phyloP scores from a whole-genome alignment of 1,284 basidiomycete species.

The Boletellus sp. region DNA sequence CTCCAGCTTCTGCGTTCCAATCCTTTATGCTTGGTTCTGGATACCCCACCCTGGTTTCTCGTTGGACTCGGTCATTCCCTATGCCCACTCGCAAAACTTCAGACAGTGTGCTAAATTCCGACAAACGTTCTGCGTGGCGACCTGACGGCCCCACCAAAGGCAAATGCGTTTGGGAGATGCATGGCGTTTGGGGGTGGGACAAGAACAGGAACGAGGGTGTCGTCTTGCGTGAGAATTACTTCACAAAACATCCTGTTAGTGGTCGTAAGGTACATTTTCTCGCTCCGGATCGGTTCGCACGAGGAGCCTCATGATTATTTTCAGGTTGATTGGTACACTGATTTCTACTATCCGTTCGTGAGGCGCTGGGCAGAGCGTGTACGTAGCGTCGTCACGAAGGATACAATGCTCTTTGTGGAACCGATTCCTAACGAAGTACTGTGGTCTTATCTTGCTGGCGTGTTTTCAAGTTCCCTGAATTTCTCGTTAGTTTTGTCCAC shows the following conservation, averaged over 20 bases:
- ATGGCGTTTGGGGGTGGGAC: slow-evolving; percentile 94
- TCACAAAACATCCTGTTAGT: slow-evolving; percentile 63
- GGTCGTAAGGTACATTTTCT: slow-evolving; percentile 49
- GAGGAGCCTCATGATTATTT: neutral
- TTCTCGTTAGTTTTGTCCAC: slow-evolving; percentile 64
- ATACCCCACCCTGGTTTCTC: slow-evolving; percentile 66
- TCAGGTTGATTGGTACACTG: slow-evolving; percentile 78
- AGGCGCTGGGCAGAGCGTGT: slow-evolving; percentile 71
- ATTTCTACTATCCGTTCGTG: slow-evolving; percentile 85
- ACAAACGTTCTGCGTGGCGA: slow-evolving; percentile 64
- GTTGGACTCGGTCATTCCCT: slow-evolving; percentile 82
- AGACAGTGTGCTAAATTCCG: slow-evolving; percentile 54
- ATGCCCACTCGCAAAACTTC: slow-evolving; percentile 71
- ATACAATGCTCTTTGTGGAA: slow-evolving; percentile 78
- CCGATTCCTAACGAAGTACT: slow-evolving; percentile 87
- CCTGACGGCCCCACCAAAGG: slow-evolving; percentile 67
- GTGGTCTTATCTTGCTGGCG: neutral
- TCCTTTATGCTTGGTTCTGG: slow-evolving; percentile 84
- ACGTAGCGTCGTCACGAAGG: slow-evolving; percentile 41
- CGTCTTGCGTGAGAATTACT: slow-evolving; percentile 85
- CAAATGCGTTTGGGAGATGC: slow-evolving; percentile 84
- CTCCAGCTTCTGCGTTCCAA: slow-evolving; percentile 73
- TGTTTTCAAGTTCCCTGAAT: slow-evolving; percentile 7
- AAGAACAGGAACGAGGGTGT: slow-evolving; percentile 64
- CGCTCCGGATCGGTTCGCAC: neutral